These are phyloP conservation scores for Solanum pinnatisectum DNA, from an alignment of 257 asterid species.

Conservation along the genomic window DNA sequence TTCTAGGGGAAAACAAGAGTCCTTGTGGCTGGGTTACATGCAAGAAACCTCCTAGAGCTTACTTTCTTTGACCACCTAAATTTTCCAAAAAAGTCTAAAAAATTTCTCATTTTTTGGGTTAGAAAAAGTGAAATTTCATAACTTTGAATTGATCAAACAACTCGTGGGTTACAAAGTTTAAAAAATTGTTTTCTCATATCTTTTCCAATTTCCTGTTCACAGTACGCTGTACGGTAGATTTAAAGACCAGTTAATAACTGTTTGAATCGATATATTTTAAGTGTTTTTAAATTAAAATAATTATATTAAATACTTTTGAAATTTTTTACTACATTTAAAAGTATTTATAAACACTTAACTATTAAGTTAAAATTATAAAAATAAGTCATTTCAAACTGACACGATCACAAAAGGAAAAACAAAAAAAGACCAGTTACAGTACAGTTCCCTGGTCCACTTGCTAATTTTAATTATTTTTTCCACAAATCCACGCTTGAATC, in stretches of 20 bases:
- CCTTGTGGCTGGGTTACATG: neutral
- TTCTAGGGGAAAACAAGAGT: neutral
- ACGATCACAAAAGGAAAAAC: accelerated
- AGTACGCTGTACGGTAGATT: neutral
- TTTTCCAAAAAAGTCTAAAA: neutral
- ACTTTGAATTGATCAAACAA: neutral
- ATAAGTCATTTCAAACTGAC: too few species aligned
- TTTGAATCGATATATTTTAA: too few species aligned
- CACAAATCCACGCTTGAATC: neutral
- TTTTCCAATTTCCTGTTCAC: neutral
- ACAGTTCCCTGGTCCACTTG: neutral
- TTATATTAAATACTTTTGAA: neutral
- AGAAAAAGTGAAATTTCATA: neutral
- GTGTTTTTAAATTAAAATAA: too few species aligned
- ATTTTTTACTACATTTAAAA: too few species aligned
- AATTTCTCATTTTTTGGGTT: neutral
- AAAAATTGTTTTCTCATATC: neutral
- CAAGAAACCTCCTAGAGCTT: neutral
- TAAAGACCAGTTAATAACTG: neutral
- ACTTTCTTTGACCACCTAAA: conserved; percentile 2
- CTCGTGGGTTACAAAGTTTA: neutral
- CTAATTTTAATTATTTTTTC: neutral
- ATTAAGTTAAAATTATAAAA: too few species aligned
- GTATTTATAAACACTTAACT: too few species aligned
- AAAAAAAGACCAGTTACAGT: neutral